Evolutionary conservation across 2,329 filamentous ascomycete species (phyloP).

Genomic region (Hypoxylon sp.): DNA sequence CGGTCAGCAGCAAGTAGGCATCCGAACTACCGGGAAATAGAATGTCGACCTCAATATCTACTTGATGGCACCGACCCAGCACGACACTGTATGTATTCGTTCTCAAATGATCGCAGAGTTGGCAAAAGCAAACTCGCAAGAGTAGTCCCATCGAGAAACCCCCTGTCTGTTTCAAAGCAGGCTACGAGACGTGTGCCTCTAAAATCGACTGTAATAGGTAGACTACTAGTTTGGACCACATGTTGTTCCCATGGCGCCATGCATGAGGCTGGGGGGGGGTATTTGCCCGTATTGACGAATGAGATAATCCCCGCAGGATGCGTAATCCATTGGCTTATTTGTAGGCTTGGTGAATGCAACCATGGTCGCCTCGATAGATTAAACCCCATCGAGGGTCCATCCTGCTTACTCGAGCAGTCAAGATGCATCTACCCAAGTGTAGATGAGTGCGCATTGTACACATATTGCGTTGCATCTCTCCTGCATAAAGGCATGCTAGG

Average conservation of each 20-base stretch:
- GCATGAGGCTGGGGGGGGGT: conserved; percentile 32
- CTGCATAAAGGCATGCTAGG: conserved; percentile 37
- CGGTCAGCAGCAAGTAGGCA: conserved; percentile 27
- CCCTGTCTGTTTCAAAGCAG: conserved; percentile 37
- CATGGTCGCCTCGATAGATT: conserved; percentile 32
- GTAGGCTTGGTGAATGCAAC: conserved; percentile 30
- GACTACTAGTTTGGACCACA: conserved; percentile 33
- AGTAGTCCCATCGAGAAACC: conserved; percentile 30
- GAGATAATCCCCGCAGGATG: conserved; percentile 40
- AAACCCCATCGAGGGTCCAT: conserved; percentile 31
- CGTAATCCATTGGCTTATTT: conserved; percentile 32
- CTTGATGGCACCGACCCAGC: conserved; percentile 12
- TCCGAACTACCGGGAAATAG: conserved; percentile 22
- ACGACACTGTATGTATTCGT: conserved; percentile 10
- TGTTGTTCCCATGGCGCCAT: conserved; percentile 32
- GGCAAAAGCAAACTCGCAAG: conserved; percentile 24
- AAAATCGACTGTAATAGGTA: conserved; percentile 35
- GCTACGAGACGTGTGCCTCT: conserved; percentile 35
- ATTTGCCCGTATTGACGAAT: conserved; percentile 39
- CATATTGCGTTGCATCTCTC: conserved; percentile 40
- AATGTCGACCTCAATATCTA: conserved; percentile 8
- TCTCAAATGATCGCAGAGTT: conserved; percentile 15
- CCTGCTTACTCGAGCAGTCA: conserved; percentile 39
- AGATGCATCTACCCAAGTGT: conserved; percentile 37
- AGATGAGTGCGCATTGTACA: conserved; percentile 29